Base-by-base conservation (phyloP, 78 protist genomes). In the Chrysochromulina parva region DNA sequence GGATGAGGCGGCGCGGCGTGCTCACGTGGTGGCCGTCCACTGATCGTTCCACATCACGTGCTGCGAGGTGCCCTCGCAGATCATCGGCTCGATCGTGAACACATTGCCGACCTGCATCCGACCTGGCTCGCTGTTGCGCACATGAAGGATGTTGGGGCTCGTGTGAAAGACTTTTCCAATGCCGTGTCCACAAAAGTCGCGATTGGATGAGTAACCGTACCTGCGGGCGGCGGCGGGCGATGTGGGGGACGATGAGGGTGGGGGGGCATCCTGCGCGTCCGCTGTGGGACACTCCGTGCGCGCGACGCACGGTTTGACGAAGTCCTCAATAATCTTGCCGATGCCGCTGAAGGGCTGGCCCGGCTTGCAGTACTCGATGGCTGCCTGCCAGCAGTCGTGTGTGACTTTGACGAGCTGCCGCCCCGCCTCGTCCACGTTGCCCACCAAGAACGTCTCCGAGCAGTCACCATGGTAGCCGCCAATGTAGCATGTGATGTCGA, bases 71-170 rank as follows among this genome's bases (percentile, higher is more conserved):
- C 96, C 95, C 84, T 53, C 85, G 90, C 67, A 95, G 89, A 98
- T 95, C 98, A 98, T 98, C 80, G 99, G 99, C 95, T 98, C 99
- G 58, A 98, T 98, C 48, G 99, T 98, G 86, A 98, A 98, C 54
- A 62, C 55, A 81, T 96, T 96, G 20, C 99, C 99, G 11, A 95
- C 89, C 81, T 94, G 91, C 99, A 98, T 98, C 55, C 1, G 3
- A 90, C 91, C 91, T 2, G 57, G 88, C 22, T 55, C 71, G 22
- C 38, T 7, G 71, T 84, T 55, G 24, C 71, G 19, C 60, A 94
- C 93, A 93, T 98, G 99, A 28, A 97, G 95, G 1, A 98, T 87
- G n/a, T 82, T 93, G 47, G 99, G 99, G 3, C 92, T 54, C 17
- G 94, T 80, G 91, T 98, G 99, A 97, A 98, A 98, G 16, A 95